Percentiles rank a stretch among this genome's conserved stretches.
These are phyloP conservation scores for Hymenochaete sp. DNA, from an alignment of 1,284 basidiomycete genomes.

Conservation along the genomic window DNA sequence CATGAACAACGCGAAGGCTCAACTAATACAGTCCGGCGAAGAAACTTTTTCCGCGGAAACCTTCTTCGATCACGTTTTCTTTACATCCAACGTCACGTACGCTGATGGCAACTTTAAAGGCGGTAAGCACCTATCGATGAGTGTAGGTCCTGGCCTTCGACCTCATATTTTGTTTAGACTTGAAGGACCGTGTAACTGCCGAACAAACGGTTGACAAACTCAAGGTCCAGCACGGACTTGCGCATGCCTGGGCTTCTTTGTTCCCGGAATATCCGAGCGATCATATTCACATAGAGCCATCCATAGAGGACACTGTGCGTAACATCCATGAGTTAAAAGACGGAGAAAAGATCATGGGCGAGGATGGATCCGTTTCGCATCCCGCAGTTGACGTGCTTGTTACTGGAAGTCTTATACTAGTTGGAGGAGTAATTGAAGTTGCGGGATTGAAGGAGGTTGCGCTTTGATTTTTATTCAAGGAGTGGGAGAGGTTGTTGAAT, in stretches of 20 bases:
- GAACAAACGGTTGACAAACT: constrained; percentile 58
- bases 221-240: constrained; percentile 70
- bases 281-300: constrained; percentile 72
- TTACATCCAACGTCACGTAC: constrained; percentile 96
- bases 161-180: constrained; percentile 39
- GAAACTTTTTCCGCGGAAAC: constrained; percentile 28
- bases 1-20: constrained; percentile 37
- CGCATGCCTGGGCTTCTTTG: constrained; percentile 63
- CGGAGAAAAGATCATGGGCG: not conserved
- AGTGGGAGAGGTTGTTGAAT: too few relatives aligned
- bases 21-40: constrained; percentile 35
- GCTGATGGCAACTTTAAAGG: constrained; percentile 83
- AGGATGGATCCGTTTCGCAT: constrained; percentile 18
- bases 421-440: constrained; percentile 91
- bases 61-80: constrained; percentile 83
- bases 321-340: constrained; percentile 40
- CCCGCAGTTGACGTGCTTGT: constrained; percentile 65
- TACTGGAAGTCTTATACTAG: constrained; percentile 87
- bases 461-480: constrained; percentile 25
- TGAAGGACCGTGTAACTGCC: constrained; percentile 61
- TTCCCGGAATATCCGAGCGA: constrained; percentile 51
- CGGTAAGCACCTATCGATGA: constrained; percentile 42
- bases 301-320: constrained; percentile 81
- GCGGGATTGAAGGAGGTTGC: constrained; percentile 65
- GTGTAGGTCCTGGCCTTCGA: constrained; percentile 18